Conservation (phyloP, 2,329 filamentous ascomycete species). For the Metarhizium guizhouense region DNA sequence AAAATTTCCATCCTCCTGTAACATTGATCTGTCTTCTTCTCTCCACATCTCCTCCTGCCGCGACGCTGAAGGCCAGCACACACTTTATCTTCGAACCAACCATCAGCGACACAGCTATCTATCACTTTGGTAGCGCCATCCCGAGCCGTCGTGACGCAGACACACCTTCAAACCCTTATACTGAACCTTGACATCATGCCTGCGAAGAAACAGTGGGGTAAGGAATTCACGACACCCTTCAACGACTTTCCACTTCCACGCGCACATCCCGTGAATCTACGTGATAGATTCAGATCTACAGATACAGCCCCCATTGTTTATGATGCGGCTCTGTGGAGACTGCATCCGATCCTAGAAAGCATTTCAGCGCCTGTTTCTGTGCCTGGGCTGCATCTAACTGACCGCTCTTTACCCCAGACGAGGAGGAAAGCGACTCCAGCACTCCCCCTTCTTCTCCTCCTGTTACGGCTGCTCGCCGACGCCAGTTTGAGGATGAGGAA, state of each 20-base stretch:
- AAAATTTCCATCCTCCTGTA: not conserved
- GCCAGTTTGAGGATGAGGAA: constrained; percentile 86
- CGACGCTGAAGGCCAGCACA: not conserved
- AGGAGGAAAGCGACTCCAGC: constrained; percentile 30
- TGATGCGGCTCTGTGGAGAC: constrained; percentile 4
- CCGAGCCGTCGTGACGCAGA: not conserved
- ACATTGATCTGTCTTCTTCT: not conserved
- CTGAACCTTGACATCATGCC: constrained; percentile 28
- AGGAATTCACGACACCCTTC: constrained; percentile 12
- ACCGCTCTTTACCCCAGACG: constrained; percentile 22
- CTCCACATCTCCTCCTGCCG: not conserved
- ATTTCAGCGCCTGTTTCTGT: constrained; percentile 1
- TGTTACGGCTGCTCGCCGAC: constrained; percentile 31
- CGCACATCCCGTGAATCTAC: not conserved
- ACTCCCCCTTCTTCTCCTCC: constrained; percentile 28
- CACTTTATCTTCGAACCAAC: not conserved
- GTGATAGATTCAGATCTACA: constrained; percentile 1
- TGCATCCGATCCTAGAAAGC: constrained; percentile 1
- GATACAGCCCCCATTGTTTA: not conserved
- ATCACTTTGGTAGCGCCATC: not conserved
- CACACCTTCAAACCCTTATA: not conserved
- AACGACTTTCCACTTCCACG: constrained; percentile 1
- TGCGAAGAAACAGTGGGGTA: constrained; percentile 34
- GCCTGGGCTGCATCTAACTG: constrained; percentile 10
- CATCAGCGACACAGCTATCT: not conserved